phyloP scores from a whole-genome alignment of 441 rosid species.

The Populus hybrid region DNA sequence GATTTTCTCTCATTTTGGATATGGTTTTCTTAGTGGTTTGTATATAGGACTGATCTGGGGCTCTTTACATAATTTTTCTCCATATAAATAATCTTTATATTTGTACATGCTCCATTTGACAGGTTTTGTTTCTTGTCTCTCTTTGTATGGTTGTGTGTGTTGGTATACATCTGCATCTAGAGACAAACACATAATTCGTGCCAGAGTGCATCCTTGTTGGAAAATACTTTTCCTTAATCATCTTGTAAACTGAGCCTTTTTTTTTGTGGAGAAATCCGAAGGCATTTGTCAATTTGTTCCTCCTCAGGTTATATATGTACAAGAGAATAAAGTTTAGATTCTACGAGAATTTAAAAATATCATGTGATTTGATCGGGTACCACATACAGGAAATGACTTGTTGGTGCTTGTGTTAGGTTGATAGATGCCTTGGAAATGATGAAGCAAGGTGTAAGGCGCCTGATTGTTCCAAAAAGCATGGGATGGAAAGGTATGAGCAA shows the following conservation, averaged over 20 bases:
- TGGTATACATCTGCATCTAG: not conserved
- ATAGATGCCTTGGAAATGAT: slow-evolving; percentile 96
- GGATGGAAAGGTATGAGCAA: slow-evolving; percentile 96
- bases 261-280: not conserved
- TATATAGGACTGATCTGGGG: not conserved
- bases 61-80: too few species aligned
- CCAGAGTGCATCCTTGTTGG: not conserved
- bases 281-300: not conserved
- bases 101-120: not conserved
- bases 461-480: slow-evolving; percentile 67
- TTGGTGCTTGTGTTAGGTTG: slow-evolving; percentile 44
- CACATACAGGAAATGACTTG: not conserved
- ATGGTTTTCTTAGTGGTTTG: not conserved
- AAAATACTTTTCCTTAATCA: not conserved
- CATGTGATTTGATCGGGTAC: not conserved
- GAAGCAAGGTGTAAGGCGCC: slow-evolving; percentile 91
- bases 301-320: not conserved
- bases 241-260: not conserved
- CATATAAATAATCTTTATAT: not conserved
- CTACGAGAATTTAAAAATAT: not conserved
- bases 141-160: not conserved
- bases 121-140: not conserved
- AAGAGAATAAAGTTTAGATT: not conserved
- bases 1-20: not conserved
- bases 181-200: not conserved